Base-by-base conservation (phyloP, 2,329 filamentous ascomycete species). In the Epichloe baconii region DNA sequence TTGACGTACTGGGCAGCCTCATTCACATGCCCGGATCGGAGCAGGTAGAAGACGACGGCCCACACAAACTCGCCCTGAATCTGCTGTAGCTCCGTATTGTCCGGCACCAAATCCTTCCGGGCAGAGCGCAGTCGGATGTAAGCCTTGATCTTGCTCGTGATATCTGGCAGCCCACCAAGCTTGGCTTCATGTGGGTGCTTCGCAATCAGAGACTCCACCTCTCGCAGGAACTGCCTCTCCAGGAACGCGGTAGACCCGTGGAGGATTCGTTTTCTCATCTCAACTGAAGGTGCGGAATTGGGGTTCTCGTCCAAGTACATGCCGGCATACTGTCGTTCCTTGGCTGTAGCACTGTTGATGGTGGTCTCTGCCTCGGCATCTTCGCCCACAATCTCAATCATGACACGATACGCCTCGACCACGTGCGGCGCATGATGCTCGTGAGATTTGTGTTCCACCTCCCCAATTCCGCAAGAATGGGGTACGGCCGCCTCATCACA, bases 41-140 rank as follows among this genome's bases (percentile, higher is more conserved):
- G 72, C 41, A 97, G 78, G 67, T 88, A 97, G 71, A 94, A 98
- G 44, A 98, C 82, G 47, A 96, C 77, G 43, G 90, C 89, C 93
- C 93, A 98, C 56, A 90, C 85, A 61, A 85, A 93, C 64, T 95
- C 90, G 48, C 86, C 82, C 42, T 82, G 81, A 46, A 90, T 77
- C 65, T 83, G 80, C 66, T 95, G 88, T 45, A 96, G 74, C 57
- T 91, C 82, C 4, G 83, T 80, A 55, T 85, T 87, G 62, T 95
- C 87, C 2, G 85, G 82, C 2, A 86, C 86, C 43, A 97, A 77
- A 62, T 95, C 88, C 67, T 90, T 95, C 53, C 88, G 81, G 2
- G 80, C 77, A 42, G 83, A 79, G 54, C 87, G 82, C 52, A 96
- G 76, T 47, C 90, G 82, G 58, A 98, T 88, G 63, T 91, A 98